phyloP scores from a whole-genome alignment of 345 rosid genomes.

The Boechera stricta region DNA sequence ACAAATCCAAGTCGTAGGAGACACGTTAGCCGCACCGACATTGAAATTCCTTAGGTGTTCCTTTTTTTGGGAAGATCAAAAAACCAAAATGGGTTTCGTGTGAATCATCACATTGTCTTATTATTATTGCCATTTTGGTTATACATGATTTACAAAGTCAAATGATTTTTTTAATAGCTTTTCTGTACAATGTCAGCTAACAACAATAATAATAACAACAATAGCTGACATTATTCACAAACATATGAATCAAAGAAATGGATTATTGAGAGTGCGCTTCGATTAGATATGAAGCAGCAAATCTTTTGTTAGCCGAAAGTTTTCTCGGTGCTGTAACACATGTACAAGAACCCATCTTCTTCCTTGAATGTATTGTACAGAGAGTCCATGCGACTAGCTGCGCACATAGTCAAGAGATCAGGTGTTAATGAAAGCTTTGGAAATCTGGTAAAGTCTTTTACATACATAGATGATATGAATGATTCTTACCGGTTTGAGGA shows the following conservation, averaged over 20 bases:
- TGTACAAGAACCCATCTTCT: constrained; percentile 72
- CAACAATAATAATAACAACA: constrained; percentile 33
- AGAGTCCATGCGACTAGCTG: constrained; percentile 65
- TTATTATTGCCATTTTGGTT: constrained; percentile 26
- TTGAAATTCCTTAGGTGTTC: constrained; percentile 23
- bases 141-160: constrained; percentile 38
- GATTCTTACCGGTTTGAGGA: constrained; percentile 69
- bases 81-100: constrained; percentile 24
- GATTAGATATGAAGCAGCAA: background rate
- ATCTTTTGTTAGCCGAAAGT: constrained; percentile 55
- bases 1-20: constrained; percentile 38
- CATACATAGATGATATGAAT: background rate
- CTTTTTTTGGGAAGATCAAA: background rate
- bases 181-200: constrained; percentile 43
- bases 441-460: background rate
- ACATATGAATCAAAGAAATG: constrained; percentile 42
- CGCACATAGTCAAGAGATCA: constrained; percentile 26
- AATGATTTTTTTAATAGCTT: constrained; percentile 27
- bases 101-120: constrained; percentile 32
- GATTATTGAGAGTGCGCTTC: constrained; percentile 16
- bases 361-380: constrained; percentile 72
- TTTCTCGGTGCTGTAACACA: constrained; percentile 90
- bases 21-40: constrained; percentile 36
- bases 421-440: background rate
- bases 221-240: constrained; percentile 42